Base-by-base conservation (phyloP, 768 basidiomycete genomes). In the Suillus brevipes region DNA sequence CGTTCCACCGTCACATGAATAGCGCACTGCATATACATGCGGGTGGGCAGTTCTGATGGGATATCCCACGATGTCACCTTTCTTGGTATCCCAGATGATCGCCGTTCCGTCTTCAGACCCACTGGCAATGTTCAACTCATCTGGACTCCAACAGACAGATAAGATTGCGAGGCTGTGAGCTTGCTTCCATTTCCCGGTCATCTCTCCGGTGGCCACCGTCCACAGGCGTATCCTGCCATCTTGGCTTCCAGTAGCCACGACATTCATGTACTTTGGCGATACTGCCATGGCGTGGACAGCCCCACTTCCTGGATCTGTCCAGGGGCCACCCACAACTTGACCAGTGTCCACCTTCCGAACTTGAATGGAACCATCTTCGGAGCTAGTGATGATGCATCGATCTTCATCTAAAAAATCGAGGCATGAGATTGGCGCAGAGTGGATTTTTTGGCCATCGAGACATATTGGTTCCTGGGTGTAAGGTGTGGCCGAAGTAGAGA, bases 71-170 rank as follows among this genome's bases (percentile, higher is more conserved):
- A 40, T 40, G 16, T 40, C 23, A 16, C 25, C 25, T 18, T 13
- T 18, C 5, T 18, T 20, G 25, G 23, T 10, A 25, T 58, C 38
- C 57, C 57, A 58, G 18, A 58, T 58, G 38, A 58, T 28, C 38
- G 25, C 38, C 25, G 38, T 58, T 18, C 57, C 57, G 18, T 58
- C 57, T 28, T 58, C 57, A 40, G 57, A 58, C 38, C 57, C 57
- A 18, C 57, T 58, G 38, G 57, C 57, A 1, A 58, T 3, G 16
- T 58, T 3, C 1, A 58, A 9, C 25, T 18, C 18, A 40, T 40
- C 38, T 5, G 57, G 57, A 58, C 57, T 58, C 57, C 37, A 58
- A 25, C 57, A 58, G 38, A 58, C 25, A 38, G 57, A 40, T 18
- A n/a, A 28, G 1, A 58, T 40, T 20, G 57, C 2, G 18, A 18